phyloP scores from a whole-genome alignment of 1,139 yeast species.

The Oligophagozyma castellii region DNA sequence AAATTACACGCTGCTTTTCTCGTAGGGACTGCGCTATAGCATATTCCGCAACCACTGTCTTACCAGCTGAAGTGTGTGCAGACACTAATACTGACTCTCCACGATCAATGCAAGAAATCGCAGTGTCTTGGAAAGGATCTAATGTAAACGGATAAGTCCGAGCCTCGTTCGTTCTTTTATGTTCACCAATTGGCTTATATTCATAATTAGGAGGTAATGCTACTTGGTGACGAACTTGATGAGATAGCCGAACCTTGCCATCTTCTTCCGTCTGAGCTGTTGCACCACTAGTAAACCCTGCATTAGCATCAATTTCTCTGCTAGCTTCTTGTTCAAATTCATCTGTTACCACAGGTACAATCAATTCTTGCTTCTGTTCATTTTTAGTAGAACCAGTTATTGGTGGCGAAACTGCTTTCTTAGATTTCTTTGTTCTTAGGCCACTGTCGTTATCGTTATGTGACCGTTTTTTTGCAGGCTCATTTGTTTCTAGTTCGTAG shows the following conservation, averaged over 20 bases:
- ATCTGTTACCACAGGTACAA: constrained; percentile 69
- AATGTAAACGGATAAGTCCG: constrained; percentile 80
- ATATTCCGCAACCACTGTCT: constrained; percentile 97
- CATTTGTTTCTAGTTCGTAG: constrained; percentile 7
- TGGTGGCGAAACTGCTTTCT: constrained; percentile 5
- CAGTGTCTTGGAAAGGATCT: constrained; percentile 94
- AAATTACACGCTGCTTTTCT: constrained; percentile 86
- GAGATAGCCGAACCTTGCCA: constrained; percentile 59
- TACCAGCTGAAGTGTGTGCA: constrained; percentile 98
- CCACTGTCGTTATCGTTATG: constrained; percentile 5
- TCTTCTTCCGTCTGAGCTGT: constrained; percentile 26
- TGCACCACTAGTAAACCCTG: constrained; percentile 39
- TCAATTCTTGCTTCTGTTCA: constrained; percentile 26
- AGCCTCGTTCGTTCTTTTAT: constrained; percentile 60
- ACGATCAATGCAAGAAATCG: constrained; percentile 86
- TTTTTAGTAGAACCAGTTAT: constrained; percentile 20
- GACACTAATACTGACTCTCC: constrained; percentile 94
- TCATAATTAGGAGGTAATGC: constrained; percentile 89
- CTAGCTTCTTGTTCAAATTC: constrained; percentile 85
- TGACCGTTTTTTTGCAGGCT: constrained; percentile 3
- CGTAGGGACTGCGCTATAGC: constrained; percentile 91
- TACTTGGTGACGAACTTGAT: constrained; percentile 95
- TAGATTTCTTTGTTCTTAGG: constrained; percentile 9
- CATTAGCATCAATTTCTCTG: constrained; percentile 70
- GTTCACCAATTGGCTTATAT: constrained; percentile 78